phyloP scores from a whole-genome alignment of 805 yeast species.

The Novakomyces olei region DNA sequence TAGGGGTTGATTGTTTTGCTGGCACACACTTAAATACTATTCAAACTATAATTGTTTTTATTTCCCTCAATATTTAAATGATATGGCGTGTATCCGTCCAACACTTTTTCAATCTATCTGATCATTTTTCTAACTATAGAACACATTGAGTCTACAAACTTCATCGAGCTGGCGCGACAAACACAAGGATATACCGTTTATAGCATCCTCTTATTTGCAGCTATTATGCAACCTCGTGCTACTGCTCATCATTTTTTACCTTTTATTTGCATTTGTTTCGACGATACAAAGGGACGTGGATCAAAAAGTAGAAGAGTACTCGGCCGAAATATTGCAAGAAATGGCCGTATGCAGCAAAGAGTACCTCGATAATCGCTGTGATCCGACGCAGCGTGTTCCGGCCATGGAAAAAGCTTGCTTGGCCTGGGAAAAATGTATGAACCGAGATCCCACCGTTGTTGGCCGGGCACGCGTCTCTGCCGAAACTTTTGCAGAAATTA shows the following conservation, averaged over 20 bases:
- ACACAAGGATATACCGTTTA: conserved; percentile 23
- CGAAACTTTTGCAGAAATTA: conserved; percentile 59
- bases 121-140: too few relatives aligned
- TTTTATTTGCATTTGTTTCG: conserved; percentile 27
- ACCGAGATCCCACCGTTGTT: conserved; percentile 42
- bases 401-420: conserved; percentile 49
- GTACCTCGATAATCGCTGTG: conserved; percentile 50
- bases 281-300: conserved; percentile 51
- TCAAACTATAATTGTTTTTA: conserved; percentile 1
- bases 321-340: conserved; percentile 36
- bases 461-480: conserved; percentile 58
- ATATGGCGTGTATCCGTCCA: too few relatives aligned
- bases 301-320: conserved; percentile 40
- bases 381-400: conserved; percentile 42
- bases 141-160: too few relatives aligned
- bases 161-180: too few relatives aligned
- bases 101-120: too few relatives aligned
- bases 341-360: conserved; percentile 49
- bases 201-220: conserved; percentile 41
- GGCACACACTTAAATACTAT: conserved; percentile 6
- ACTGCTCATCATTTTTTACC: conserved; percentile 28
- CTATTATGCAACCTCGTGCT: conserved; percentile 34
- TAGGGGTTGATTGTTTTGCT: conserved; percentile 6
- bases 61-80: background rate
- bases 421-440: conserved; percentile 66